These are phyloP conservation scores for Phytophthora palmivora DNA, from an alignment of 352 stramenopile species.

Conservation along the genomic window DNA sequence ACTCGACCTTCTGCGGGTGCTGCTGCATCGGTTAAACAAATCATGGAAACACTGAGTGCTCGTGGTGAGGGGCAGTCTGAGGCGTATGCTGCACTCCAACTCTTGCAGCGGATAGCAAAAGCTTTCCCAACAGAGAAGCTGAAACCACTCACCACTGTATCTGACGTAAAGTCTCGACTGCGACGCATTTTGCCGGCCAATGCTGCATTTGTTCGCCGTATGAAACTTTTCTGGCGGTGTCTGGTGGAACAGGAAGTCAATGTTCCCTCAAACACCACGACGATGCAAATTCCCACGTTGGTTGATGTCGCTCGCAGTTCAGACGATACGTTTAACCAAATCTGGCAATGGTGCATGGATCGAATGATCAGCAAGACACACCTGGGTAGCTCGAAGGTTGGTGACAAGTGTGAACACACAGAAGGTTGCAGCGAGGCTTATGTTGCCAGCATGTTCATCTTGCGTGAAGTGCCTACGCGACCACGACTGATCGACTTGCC, in stretches of 20 bases:
- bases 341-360: constrained; percentile 90
- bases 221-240: constrained; percentile 88
- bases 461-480: constrained; percentile 65
- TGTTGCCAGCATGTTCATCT: constrained; percentile 90
- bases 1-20: constrained; percentile 7
- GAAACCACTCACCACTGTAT: constrained; percentile 51
- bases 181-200: constrained; percentile 58
- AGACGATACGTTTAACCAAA: constrained; percentile 68
- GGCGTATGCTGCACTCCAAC: constrained; percentile 52
- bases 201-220: constrained; percentile 75
- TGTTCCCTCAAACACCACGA: constrained; percentile 8
- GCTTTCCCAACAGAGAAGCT: constrained; percentile 61
- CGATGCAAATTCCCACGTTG: constrained; percentile 56
- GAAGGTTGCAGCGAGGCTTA: constrained; percentile 88
- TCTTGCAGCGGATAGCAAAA: constrained; percentile 69
- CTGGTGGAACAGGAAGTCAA: constrained; percentile 45
- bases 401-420: constrained; percentile 87
- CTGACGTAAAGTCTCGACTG: constrained; percentile 50
- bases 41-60: constrained; percentile 45
- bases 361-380: constrained; percentile 82
- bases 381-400: constrained; percentile 68
- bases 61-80: constrained; percentile 47
- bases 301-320: constrained; percentile 60
- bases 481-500: constrained; percentile 83
- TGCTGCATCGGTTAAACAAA: constrained; percentile 30